A percentile compares a stretch with the other conserved stretches of the same genome.
phyloP scores from a whole-genome alignment of 768 basidiomycete genomes.

The Multifurca ochricompacta region DNA sequence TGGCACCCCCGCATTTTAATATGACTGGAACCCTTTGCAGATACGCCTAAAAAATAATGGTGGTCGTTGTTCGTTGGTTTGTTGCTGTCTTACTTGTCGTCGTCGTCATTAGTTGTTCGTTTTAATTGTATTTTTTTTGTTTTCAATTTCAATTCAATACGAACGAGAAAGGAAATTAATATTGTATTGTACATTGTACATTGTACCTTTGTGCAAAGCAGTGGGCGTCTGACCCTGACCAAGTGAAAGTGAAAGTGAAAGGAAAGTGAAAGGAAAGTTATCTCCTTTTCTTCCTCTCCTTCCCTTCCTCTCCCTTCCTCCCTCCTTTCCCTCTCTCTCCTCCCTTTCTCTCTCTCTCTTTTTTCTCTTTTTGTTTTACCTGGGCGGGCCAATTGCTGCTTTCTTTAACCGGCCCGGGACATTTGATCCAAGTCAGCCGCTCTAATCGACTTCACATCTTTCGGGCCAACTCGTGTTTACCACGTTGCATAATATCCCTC shows the following conservation, averaged over 20 bases:
- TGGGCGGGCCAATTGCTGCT: too few species aligned
- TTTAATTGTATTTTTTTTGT: background rate
- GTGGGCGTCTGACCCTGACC: too few species aligned
- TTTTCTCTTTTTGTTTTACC: background rate
- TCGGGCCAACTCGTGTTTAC: slow-evolving; percentile 54
- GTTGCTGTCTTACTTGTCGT: background rate
- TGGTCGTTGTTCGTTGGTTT: too few species aligned
- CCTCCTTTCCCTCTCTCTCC: background rate
- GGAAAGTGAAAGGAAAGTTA: too few species aligned
- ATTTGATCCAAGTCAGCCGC: background rate
- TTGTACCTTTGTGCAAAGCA: too few species aligned
- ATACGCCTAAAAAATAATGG: slow-evolving; percentile 11
- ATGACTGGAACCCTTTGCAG: slow-evolving; percentile 2
- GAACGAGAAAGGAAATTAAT: too few species aligned
- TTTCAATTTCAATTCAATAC: too few species aligned
- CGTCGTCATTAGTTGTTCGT: background rate
- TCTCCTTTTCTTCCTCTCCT: too few species aligned
- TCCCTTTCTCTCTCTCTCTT: background rate
- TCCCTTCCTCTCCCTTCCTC: too few species aligned
- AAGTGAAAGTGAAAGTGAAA: too few species aligned
- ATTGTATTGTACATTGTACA: too few species aligned
- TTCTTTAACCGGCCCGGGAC: too few species aligned
- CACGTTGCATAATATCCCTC: slow-evolving; percentile 61
- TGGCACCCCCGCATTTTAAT: background rate
- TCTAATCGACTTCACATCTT: slow-evolving; percentile 9